A percentile compares a stretch with the other conserved stretches of the same genome.
Evolutionary conservation across 768 basidiomycete species (phyloP).

Genomic region (Naganishia vaughanmartiniae): DNA sequence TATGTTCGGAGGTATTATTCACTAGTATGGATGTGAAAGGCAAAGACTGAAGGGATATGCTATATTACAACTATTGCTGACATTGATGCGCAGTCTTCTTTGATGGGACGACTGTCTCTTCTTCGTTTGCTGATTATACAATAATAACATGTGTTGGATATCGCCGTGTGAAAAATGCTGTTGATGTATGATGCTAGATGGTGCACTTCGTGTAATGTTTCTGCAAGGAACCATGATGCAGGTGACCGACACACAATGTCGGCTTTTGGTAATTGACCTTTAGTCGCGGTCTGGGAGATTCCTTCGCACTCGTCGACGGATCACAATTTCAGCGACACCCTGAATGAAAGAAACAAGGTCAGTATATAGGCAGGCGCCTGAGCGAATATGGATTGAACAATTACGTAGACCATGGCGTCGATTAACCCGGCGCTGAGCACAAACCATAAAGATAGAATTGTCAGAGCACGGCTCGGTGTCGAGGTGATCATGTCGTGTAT

Average conservation of each 20-base stretch:
- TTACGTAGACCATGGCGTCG: slow-evolving; percentile 48
- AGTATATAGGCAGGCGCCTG: neutral
- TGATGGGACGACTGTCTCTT: too few relatives aligned
- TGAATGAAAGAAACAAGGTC: slow-evolving; percentile 15
- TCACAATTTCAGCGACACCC: slow-evolving; percentile 47
- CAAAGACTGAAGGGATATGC: neutral
- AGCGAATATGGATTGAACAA: slow-evolving; percentile 22
- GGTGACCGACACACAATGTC: neutral
- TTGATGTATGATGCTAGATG: neutral
- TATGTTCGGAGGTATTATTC: neutral
- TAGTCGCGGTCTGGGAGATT: slow-evolving; percentile 22
- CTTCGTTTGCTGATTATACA: too few relatives aligned
- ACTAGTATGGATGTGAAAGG: neutral
- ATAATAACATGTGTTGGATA: neutral
- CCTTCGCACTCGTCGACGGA: slow-evolving; percentile 41
- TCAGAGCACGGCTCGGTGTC: slow-evolving; percentile 35
- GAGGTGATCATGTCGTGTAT: slow-evolving; percentile 47
- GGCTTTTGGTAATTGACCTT: neutral
- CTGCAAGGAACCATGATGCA: neutral
- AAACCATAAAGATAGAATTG: slow-evolving; percentile 43
- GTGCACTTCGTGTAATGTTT: neutral
- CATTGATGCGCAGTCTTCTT: neutral
- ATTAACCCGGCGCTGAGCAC: slow-evolving; percentile 47
- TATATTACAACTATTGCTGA: neutral
- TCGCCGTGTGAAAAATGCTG: neutral